A percentile compares a stretch with the other conserved stretches of the same genome.
phyloP scores from a whole-genome alignment of 2,329 filamentous ascomycete species.

The Diplodia seriata region DNA sequence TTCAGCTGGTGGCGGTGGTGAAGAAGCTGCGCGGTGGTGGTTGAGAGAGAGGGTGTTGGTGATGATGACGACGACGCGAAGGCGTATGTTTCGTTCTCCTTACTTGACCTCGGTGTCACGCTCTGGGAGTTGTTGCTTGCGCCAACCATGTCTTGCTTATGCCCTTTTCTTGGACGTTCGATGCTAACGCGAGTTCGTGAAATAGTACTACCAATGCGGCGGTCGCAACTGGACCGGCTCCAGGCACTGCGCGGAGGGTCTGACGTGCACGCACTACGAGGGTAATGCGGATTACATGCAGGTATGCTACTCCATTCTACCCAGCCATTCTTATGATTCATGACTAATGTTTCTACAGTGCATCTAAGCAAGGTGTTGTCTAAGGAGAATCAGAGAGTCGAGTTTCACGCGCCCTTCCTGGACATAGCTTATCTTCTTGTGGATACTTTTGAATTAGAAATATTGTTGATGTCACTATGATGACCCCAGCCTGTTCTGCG shows the following conservation, averaged over 20 bases:
- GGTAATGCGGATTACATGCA: slow-evolving; percentile 23
- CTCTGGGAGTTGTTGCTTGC: background rate
- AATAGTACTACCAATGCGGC: slow-evolving; percentile 37
- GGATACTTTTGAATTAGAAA: slow-evolving; percentile 7
- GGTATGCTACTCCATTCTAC: background rate
- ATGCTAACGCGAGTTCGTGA: background rate
- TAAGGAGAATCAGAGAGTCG: background rate
- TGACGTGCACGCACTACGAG: slow-evolving; percentile 35
- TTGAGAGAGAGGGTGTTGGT: background rate
- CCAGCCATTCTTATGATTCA: no score
- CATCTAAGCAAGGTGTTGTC: background rate
- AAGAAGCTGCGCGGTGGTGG: slow-evolving; percentile 28
- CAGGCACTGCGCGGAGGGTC: slow-evolving; percentile 36
- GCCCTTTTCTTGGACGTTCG: background rate
- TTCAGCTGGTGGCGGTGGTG: slow-evolving; percentile 7
- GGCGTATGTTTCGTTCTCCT: slow-evolving; percentile 14
- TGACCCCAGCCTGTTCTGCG: background rate
- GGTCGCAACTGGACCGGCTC: slow-evolving; percentile 36
- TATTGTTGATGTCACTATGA: background rate
- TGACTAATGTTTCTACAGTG: slow-evolving; percentile 7
- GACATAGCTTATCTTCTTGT: slow-evolving; percentile 23
- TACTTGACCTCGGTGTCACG: background rate
- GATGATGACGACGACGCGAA: background rate
- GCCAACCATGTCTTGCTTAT: background rate
- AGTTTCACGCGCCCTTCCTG: background rate